Conservation (phyloP, 1,284 basidiomycete genomes). For the Rhodofomes roseus region DNA sequence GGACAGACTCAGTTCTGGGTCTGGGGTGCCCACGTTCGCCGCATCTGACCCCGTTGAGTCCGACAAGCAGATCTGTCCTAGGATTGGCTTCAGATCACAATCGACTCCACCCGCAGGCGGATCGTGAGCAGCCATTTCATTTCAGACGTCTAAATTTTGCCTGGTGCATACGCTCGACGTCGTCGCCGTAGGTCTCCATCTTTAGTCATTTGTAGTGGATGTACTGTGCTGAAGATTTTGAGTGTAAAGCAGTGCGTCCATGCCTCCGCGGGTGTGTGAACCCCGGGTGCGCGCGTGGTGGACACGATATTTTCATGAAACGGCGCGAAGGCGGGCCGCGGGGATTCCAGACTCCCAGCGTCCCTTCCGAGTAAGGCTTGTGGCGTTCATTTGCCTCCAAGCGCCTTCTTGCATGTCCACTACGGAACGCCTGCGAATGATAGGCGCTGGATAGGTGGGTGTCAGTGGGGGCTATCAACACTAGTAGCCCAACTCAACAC, state of each 20-base stretch:
- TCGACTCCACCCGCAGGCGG: not conserved
- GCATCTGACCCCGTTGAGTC: not conserved
- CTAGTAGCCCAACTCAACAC: not conserved
- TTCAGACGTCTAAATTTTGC: not conserved
- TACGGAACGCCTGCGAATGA: not conserved
- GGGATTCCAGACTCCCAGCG: not conserved
- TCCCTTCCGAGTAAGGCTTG: not conserved
- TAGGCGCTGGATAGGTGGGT: not conserved
- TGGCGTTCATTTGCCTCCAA: not conserved
- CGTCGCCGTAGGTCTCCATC: not conserved
- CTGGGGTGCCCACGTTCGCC: constrained; percentile 1
- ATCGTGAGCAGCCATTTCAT: not conserved
- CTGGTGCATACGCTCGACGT: not conserved
- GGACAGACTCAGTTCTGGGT: not conserved
- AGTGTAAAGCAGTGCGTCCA: not conserved
- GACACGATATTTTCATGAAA: not conserved
- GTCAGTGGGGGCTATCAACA: not conserved
- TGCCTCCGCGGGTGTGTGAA: not conserved
- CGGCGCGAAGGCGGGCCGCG: not conserved
- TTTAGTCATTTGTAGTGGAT: not conserved
- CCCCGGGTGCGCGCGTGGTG: not conserved
- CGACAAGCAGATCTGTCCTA: not conserved
- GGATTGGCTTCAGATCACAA: not conserved
- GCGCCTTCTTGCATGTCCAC: not conserved
- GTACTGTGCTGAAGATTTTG: not conserved